Percentiles rank a stretch among this genome's conserved stretches.
Conservation (phyloP, 371 early-diverging fungal species). For the Mucor piriformis region DNA sequence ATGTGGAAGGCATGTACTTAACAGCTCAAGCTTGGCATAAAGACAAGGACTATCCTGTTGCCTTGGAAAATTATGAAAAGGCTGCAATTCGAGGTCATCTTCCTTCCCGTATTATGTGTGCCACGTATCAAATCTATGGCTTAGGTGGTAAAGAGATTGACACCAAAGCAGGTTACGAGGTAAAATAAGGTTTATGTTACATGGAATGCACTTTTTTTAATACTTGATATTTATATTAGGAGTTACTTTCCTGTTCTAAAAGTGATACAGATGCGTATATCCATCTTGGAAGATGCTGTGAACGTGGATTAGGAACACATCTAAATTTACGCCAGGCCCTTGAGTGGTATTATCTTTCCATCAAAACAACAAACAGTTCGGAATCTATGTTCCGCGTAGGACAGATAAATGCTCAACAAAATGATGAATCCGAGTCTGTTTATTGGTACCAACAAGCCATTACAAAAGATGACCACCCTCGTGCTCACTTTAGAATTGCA, state of each 20-base stretch:
- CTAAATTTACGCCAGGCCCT: slow-evolving; percentile 45
- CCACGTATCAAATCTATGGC: slow-evolving; percentile 38
- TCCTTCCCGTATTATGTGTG: slow-evolving; percentile 44
- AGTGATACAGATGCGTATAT: slow-evolving; percentile 31
- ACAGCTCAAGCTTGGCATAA: slow-evolving; percentile 45
- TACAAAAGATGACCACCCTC: slow-evolving; percentile 30
- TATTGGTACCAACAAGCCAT: slow-evolving; percentile 43
- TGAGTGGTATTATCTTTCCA: slow-evolving; percentile 38
- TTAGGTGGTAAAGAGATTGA: slow-evolving; percentile 37
- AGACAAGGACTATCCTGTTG: slow-evolving; percentile 42
- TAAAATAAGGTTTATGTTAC: slow-evolving; percentile 11
- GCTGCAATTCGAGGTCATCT: slow-evolving; percentile 40
- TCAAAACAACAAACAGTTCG: slow-evolving; percentile 30
- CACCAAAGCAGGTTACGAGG: slow-evolving; percentile 33
- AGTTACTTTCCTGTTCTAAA: slow-evolving; percentile 36
- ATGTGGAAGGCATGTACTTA: slow-evolving; percentile 46
- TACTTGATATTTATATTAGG: slow-evolving; percentile 20
- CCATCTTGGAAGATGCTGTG: slow-evolving; percentile 44
- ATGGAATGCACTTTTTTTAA: neutral
- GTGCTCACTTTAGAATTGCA: slow-evolving; percentile 35
- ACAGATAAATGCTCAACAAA: slow-evolving; percentile 29
- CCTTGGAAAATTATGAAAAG: slow-evolving; percentile 39
- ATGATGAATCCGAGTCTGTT: slow-evolving; percentile 26
- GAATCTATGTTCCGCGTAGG: slow-evolving; percentile 49
- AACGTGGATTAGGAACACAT: slow-evolving; percentile 42